phyloP scores from a whole-genome alignment of 331 rosid genomes.

The Quercus phellos region DNA sequence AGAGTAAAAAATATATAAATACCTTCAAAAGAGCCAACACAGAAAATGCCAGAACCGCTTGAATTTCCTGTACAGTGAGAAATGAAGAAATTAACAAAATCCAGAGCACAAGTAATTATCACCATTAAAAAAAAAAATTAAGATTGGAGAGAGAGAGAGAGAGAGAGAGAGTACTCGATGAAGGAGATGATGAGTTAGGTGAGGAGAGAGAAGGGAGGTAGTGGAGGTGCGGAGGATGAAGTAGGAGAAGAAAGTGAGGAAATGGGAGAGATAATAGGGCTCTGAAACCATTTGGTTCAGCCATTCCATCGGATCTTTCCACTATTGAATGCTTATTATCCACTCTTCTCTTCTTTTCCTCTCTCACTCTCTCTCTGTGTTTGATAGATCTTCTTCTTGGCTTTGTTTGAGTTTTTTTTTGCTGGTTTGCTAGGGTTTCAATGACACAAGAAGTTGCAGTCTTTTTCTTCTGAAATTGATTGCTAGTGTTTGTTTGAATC shows the following conservation, averaged over 20 bases:
- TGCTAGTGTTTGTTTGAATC: too few species aligned
- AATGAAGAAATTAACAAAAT: background rate
- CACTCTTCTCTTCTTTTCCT: conserved; percentile 6
- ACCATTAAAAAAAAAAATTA: too few species aligned
- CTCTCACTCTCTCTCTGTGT: background rate
- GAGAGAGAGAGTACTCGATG: conserved; percentile 45
- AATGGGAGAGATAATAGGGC: conserved; percentile 69
- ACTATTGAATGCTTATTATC: conserved; percentile 22
- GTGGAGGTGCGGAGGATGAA: conserved; percentile 61
- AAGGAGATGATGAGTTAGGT: conserved; percentile 37
- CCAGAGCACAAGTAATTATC: background rate
- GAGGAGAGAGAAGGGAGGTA: conserved; percentile 36
- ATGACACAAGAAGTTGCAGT: too few species aligned
- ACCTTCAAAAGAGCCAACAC: conserved; percentile 72
- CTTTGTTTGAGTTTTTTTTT: background rate
- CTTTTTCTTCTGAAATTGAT: too few species aligned
- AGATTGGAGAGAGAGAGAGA: background rate
- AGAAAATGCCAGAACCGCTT: conserved; percentile 54
- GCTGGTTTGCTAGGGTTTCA: too few species aligned
- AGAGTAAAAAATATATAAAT: background rate
- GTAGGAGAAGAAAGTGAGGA: conserved; percentile 78
- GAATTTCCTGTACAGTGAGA: conserved; percentile 47
- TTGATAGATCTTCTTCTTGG: conserved; percentile 15
- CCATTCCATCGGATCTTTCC: conserved; percentile 34
- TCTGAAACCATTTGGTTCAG: conserved; percentile 61